These are phyloP conservation scores for Penicillium robsamsonii DNA, from an alignment of 495 filamentous ascomycete genomes.

Conservation along the genomic window DNA sequence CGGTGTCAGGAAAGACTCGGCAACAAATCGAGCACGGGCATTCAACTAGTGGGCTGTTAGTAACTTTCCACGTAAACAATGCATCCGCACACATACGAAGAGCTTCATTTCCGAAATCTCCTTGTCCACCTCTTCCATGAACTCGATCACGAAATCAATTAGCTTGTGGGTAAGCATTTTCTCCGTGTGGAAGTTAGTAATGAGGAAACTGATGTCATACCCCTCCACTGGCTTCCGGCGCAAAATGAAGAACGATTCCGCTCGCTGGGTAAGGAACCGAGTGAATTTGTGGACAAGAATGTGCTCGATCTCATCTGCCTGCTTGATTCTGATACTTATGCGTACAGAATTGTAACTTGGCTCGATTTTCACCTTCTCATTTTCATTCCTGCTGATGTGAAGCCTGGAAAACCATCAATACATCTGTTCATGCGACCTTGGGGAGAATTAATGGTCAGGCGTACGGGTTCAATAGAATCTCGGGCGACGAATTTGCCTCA, in stretches of 20 bases:
- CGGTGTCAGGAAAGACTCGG: constrained; percentile 95
- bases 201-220: constrained; percentile 97
- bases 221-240: constrained; percentile 94
- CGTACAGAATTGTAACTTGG: constrained; percentile 93
- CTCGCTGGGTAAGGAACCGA: constrained; percentile 90
- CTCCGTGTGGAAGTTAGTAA: constrained; percentile 97
- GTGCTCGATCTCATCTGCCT: constrained; percentile 97
- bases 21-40: constrained; percentile 94
- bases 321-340: constrained; percentile 96
- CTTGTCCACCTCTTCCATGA: constrained; percentile 99
- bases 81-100: constrained; percentile 65
- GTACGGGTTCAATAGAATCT: constrained; percentile 90
- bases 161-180: constrained; percentile 98
- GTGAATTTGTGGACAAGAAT: constrained; percentile 95
- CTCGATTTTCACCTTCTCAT: constrained; percentile 77
- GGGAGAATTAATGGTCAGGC: neutral
- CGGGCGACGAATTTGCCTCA: constrained; percentile 76
- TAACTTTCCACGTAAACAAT: constrained; percentile 15
- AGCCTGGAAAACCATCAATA: constrained; percentile 5
- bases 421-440: neutral
- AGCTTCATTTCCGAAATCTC: constrained; percentile 99
- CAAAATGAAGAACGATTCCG: constrained; percentile 96
- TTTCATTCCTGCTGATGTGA: constrained; percentile 83
- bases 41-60: constrained; percentile 66
- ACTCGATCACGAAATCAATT: constrained; percentile 97